Evolutionary conservation across 2,329 filamentous ascomycete species (phyloP).

Genomic region (Cucurbitaria berberidis): DNA sequence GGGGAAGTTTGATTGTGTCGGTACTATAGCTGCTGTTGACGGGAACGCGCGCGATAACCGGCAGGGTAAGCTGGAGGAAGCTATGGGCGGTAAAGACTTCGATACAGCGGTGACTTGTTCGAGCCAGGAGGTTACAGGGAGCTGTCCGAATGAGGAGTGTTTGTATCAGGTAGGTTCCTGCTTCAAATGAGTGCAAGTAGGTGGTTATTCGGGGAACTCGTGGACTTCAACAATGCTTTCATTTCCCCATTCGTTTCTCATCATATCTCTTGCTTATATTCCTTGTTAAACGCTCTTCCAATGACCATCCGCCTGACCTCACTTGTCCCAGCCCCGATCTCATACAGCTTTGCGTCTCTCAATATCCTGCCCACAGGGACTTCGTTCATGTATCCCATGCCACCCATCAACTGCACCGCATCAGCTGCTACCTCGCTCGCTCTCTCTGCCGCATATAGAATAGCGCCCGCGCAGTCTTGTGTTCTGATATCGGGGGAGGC

Average conservation of each 20-base stretch:
- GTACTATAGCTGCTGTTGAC: background rate
- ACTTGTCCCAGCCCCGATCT: constrained; percentile 95
- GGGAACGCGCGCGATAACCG: background rate
- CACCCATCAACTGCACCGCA: constrained; percentile 89
- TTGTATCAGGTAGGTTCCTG: constrained; percentile 4
- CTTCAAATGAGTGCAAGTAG: background rate
- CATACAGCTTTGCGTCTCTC: constrained; percentile 82
- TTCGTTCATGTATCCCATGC: constrained; percentile 96
- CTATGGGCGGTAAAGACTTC: background rate
- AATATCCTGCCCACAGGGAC: constrained; percentile 87
- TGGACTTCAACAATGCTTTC: too few relatives aligned
- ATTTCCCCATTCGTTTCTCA: too few relatives aligned
- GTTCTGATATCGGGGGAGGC: constrained; percentile 70
- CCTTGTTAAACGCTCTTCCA: constrained; percentile 87
- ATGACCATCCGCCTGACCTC: constrained; percentile 96
- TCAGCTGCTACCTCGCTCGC: constrained; percentile 87
- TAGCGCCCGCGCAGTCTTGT: constrained; percentile 92
- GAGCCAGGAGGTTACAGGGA: constrained; percentile 2
- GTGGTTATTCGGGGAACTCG: too few relatives aligned
- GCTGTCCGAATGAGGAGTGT: constrained; percentile 7
- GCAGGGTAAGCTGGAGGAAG: background rate
- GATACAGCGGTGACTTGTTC: constrained; percentile 1
- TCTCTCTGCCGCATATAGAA: constrained; percentile 89
- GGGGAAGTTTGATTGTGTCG: constrained; percentile 9
- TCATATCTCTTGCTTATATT: constrained; percentile 59